Evolutionary conservation across 768 basidiomycete species (phyloP).

Genomic region (Amanita rimosa): DNA sequence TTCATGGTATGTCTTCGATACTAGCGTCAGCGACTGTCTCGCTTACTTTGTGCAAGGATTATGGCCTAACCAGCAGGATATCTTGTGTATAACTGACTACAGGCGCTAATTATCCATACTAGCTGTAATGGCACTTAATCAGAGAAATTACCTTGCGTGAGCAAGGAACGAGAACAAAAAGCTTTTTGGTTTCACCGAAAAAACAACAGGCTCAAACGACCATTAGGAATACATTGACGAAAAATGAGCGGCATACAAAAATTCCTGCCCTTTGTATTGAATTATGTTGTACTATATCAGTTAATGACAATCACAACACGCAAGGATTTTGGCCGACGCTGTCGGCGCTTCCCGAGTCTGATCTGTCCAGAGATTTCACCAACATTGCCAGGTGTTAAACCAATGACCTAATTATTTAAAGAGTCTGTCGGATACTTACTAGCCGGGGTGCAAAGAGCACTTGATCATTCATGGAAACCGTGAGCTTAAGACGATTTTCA

Average conservation of each 20-base stretch:
- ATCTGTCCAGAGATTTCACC: slow-evolving; percentile 16
- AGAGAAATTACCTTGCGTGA: too few species aligned
- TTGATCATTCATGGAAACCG: slow-evolving; percentile 3
- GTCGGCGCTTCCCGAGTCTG: too few species aligned
- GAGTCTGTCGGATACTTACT: background rate
- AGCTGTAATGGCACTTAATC: slow-evolving; percentile 10
- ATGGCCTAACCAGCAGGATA: slow-evolving; percentile 5
- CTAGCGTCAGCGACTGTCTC: too few species aligned
- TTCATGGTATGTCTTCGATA: background rate
- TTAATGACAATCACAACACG: too few species aligned
- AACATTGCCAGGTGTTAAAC: slow-evolving; percentile 3
- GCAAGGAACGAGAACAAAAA: too few species aligned
- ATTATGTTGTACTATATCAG: too few species aligned
- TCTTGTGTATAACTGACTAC: background rate
- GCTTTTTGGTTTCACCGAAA: too few species aligned
- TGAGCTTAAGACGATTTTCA: background rate
- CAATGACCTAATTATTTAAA: background rate
- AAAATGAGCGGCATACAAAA: too few species aligned
- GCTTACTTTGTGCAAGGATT: background rate
- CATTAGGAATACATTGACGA: too few species aligned
- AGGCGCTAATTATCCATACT: background rate
- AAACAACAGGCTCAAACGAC: too few species aligned
- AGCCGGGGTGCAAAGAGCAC: slow-evolving; percentile 2
- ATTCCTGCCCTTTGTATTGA: too few species aligned
- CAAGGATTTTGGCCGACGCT: too few species aligned